These are phyloP conservation scores for Saposhnikovia divaricata DNA, from an alignment of 129 eudicot species.

Conservation along the genomic window DNA sequence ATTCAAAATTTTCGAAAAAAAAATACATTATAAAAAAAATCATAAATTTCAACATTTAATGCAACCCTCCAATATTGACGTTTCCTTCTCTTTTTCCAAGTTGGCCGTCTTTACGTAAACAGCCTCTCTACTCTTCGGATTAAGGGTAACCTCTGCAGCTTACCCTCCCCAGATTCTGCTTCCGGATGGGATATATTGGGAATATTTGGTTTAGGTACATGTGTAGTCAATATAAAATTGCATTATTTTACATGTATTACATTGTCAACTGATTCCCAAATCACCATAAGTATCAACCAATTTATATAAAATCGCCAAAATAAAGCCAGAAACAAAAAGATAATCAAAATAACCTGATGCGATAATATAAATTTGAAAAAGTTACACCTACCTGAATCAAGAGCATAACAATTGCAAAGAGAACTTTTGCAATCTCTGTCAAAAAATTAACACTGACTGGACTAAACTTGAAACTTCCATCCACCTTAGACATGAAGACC, in stretches of 20 bases:
- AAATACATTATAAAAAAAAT: not conserved
- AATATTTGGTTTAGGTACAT: not conserved
- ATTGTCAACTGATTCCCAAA: no score
- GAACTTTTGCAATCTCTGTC: slow-evolving; percentile 79
- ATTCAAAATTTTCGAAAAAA: not conserved
- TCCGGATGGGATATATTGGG: not conserved
- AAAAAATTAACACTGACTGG: slow-evolving; percentile 97
- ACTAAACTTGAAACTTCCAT: slow-evolving; percentile 94
- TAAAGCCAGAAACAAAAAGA: not conserved
- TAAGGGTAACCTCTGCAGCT: not conserved
- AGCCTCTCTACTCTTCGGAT: not conserved
- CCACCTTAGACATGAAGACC: slow-evolving; percentile 99
- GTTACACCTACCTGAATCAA: slow-evolving; percentile 59
- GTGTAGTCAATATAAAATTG: not conserved
- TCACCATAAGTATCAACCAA: not conserved
- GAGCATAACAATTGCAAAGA: slow-evolving; percentile 95
- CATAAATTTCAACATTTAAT: not conserved
- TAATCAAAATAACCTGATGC: not conserved
- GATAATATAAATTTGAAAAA: not conserved
- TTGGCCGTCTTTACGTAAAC: not conserved
- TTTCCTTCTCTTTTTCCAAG: not conserved
- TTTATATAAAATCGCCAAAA: not conserved
- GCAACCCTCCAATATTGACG: not conserved
- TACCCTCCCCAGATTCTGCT: not conserved
- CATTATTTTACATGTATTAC: not conserved